Conservation (phyloP, 345 rosid genomes). For the Citrus sp. region DNA sequence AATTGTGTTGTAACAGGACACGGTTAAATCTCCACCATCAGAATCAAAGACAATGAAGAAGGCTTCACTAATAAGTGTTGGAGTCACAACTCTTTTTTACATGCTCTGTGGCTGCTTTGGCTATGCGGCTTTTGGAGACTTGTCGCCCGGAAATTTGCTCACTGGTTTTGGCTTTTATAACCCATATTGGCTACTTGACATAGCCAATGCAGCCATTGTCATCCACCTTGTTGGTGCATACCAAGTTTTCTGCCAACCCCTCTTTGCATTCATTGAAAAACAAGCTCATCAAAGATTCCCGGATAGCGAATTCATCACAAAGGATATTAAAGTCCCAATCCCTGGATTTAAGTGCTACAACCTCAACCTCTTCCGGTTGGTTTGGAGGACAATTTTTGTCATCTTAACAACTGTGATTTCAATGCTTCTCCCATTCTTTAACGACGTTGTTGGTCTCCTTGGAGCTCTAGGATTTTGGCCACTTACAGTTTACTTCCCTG, state of each 20-base stretch:
- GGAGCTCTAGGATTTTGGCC: constrained; percentile 98
- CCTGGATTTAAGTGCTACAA: constrained; percentile 43
- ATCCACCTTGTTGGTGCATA: constrained; percentile 86
- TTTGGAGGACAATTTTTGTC: constrained; percentile 89
- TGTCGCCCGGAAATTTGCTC: constrained; percentile 73
- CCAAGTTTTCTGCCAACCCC: constrained; percentile 92
- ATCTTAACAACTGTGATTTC: constrained; percentile 62
- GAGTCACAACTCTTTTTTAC: constrained; percentile 80
- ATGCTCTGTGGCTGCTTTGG: constrained; percentile 90
- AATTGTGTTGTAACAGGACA: constrained; percentile 39
- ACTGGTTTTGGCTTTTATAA: constrained; percentile 75
- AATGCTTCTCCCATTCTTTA: constrained; percentile 89
- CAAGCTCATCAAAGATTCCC: constrained; percentile 42
- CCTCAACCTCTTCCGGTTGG: constrained; percentile 68
- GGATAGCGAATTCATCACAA: constrained; percentile 52
- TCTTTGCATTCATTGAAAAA: constrained; percentile 77
- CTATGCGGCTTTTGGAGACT: constrained; percentile 86
- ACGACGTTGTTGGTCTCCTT: constrained; percentile 73
- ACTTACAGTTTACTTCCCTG: constrained; percentile 79
- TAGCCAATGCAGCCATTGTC: constrained; percentile 77
- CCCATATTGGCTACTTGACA: constrained; percentile 90
- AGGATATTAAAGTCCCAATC: constrained; percentile 49
- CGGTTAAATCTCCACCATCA: constrained; percentile 61
- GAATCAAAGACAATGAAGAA: constrained; percentile 83
- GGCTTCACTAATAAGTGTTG: constrained; percentile 63